phyloP scores from a whole-genome alignment of 331 rosid genomes.

The Quercus phellos region DNA sequence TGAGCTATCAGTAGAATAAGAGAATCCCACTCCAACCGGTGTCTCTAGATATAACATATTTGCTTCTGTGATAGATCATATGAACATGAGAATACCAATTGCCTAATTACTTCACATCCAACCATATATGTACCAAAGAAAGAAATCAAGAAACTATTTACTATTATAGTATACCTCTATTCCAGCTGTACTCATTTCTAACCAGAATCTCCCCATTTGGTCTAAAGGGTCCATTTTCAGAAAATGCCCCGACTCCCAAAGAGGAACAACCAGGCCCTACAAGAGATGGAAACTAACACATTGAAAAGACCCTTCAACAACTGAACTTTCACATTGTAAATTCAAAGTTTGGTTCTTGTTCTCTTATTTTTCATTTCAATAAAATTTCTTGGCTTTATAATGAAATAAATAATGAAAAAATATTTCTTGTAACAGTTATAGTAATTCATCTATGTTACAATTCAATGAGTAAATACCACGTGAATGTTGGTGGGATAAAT shows the following conservation, averaged over 20 bases:
- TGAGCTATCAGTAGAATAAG: constrained; percentile 51
- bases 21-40: constrained; percentile 87
- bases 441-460: too few species aligned
- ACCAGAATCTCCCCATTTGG: constrained; percentile 56
- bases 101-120: background rate
- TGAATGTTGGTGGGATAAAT: too few species aligned
- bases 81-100: background rate
- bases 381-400: background rate
- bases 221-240: constrained; percentile 78
- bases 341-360: background rate
- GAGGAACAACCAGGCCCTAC: constrained; percentile 87
- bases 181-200: constrained; percentile 66
- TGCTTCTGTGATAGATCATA: constrained; percentile 48
- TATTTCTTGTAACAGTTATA: too few species aligned
- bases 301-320: background rate
- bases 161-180: constrained; percentile 36
- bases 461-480: too few species aligned
- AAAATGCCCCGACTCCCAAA: constrained; percentile 76
- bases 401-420: background rate
- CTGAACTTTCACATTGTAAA: background rate
- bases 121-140: constrained; percentile 1
- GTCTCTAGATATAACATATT: constrained; percentile 74
- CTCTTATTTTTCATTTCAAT: background rate
- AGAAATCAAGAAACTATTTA: background rate
- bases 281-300: background rate